Evolutionary conservation across 2,329 filamentous ascomycete genomes (phyloP).

Genomic region (Curvularia verruculosa): DNA sequence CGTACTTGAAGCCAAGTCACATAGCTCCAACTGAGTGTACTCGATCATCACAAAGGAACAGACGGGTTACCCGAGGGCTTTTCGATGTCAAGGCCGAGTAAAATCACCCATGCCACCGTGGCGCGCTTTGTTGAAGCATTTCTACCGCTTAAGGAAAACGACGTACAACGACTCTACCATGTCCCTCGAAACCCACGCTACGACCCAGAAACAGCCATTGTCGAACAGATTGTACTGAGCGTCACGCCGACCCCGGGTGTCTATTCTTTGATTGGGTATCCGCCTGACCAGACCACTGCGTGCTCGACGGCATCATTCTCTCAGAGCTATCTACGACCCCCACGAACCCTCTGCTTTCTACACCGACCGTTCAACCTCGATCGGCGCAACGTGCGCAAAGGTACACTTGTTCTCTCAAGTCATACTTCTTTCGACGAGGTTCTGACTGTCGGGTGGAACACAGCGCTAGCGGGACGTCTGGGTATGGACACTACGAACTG

Average conservation of each 20-base stretch:
- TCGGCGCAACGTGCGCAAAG: conserved; percentile 33
- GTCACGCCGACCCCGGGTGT: conserved; percentile 41
- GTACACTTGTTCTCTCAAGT: conserved; percentile 42
- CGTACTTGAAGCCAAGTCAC: conserved; percentile 22
- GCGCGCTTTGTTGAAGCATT: conserved; percentile 36
- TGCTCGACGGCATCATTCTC: conserved; percentile 4
- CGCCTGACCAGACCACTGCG: conserved; percentile 8
- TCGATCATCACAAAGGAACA: conserved; percentile 14
- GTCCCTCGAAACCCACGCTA: conserved; percentile 37
- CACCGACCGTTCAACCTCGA: conserved; percentile 44
- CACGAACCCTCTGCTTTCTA: conserved; percentile 42
- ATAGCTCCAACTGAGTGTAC: conserved; percentile 10
- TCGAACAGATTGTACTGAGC: conserved; percentile 41
- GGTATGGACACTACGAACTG: conserved; percentile 36
- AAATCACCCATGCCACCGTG: conserved; percentile 38
- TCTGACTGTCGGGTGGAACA: conserved; percentile 50
- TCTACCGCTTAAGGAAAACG: conserved; percentile 40
- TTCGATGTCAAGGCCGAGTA: conserved; percentile 29
- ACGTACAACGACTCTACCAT: conserved; percentile 46
- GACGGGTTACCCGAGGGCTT: neutral
- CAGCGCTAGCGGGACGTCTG: conserved; percentile 39
- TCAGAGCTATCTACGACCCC: conserved; percentile 17
- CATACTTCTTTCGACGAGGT: conserved; percentile 49
- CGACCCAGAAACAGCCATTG: conserved; percentile 33
- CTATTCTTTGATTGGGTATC: conserved; percentile 36